Evolutionary conservation across 169 alveolate genomes (phyloP).

Genomic region (Babesia ovis): DNA sequence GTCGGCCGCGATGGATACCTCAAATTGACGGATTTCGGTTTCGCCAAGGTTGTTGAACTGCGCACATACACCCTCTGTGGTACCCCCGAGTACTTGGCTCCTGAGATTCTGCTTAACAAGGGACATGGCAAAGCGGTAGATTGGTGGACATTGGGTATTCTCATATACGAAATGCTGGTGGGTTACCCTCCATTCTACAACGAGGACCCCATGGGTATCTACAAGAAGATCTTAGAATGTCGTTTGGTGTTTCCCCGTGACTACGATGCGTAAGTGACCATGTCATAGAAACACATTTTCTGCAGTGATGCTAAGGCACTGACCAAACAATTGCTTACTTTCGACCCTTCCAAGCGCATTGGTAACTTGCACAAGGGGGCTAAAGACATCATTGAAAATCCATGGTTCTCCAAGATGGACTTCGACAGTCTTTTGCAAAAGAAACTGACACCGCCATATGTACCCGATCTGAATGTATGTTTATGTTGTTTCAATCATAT

Average conservation of each 20-base stretch:
- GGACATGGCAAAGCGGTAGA: constrained; percentile 97
- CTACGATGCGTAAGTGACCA: constrained; percentile 81
- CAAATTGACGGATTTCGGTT: constrained; percentile 99
- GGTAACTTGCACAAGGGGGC: constrained; percentile 95
- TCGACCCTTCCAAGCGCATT: constrained; percentile 92
- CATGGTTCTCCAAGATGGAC: constrained; percentile 85
- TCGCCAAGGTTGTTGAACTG: constrained; percentile 96
- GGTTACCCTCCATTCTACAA: constrained; percentile 98
- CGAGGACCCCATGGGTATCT: constrained; percentile 96
- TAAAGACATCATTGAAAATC: constrained; percentile 88
- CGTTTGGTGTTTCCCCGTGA: constrained; percentile 91
- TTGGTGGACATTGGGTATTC: constrained; percentile 98
- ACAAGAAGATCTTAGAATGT: constrained; percentile 94
- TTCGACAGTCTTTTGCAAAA: constrained; percentile 79
- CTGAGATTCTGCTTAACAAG: constrained; percentile 95
- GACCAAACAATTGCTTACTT: constrained; percentile 89
- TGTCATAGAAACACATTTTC: background rate
- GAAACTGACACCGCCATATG: constrained; percentile 83
- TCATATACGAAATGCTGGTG: constrained; percentile 96
- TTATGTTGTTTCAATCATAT: background rate
- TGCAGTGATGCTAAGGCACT: constrained; percentile 82
- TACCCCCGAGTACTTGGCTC: constrained; percentile 99
- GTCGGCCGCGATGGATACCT: constrained; percentile 96
- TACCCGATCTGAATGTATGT: constrained; percentile 70
- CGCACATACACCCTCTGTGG: constrained; percentile 99